These are phyloP conservation scores for Acer saccharum DNA, from an alignment of 345 rosid species.

Conservation along the genomic window DNA sequence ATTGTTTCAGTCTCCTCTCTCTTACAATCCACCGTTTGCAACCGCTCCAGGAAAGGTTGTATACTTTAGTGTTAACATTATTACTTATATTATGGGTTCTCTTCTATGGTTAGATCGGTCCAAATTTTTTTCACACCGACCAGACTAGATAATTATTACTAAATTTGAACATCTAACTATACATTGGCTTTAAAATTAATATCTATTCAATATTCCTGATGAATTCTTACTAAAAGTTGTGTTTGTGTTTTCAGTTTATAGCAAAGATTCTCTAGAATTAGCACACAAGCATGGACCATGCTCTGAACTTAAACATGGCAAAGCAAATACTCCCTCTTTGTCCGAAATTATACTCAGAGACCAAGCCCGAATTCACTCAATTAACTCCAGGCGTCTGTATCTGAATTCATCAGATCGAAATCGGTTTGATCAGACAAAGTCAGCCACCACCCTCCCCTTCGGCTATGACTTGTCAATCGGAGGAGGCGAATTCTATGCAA, in stretches of 20 bases:
- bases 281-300: background rate
- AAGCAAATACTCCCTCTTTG: background rate
- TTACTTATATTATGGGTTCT: background rate
- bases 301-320: background rate
- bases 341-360: background rate
- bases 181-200: no score
- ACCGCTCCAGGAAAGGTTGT: background rate
- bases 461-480: background rate
- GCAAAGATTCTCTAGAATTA: background rate
- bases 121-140: no score
- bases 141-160: no score
- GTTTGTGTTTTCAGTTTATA: background rate
- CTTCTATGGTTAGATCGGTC: no score
- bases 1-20: no score
- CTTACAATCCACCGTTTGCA: background rate
- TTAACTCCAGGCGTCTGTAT: background rate
- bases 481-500: slow-evolving; percentile 15
- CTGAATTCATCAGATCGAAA: background rate
- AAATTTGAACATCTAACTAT: no score
- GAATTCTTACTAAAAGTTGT: background rate
- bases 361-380: background rate
- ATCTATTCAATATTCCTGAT: background rate
- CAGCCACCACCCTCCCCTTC: background rate
- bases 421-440: background rate
- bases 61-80: background rate